phyloP scores from a whole-genome alignment of 2,329 filamentous ascomycete species.

The Fusarium ambrosium region DNA sequence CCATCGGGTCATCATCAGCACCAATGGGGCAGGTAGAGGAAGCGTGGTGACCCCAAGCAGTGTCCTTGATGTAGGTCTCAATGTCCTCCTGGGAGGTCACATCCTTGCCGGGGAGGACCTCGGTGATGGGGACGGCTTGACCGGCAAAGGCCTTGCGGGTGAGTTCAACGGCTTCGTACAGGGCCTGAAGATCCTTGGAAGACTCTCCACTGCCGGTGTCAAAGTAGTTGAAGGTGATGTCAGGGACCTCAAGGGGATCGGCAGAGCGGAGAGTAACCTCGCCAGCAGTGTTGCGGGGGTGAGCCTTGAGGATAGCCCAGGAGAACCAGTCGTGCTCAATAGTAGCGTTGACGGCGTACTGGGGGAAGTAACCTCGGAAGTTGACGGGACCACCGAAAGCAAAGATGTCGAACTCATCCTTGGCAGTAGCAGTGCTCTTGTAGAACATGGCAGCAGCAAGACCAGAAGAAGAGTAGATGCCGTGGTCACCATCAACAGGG shows the following conservation, averaged over 20 bases:
- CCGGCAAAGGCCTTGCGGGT: constrained; percentile 58
- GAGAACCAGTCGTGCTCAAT: constrained; percentile 58
- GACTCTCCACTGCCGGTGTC: constrained; percentile 63
- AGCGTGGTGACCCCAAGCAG: constrained; percentile 53
- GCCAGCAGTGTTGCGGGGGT: constrained; percentile 73
- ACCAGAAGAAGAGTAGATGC: constrained; percentile 61
- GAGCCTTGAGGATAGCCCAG: constrained; percentile 67
- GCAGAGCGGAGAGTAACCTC: constrained; percentile 71
- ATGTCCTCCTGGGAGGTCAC: constrained; percentile 35
- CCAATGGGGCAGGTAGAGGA: constrained; percentile 52
- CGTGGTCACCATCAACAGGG: constrained; percentile 46
- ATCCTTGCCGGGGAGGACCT: constrained; percentile 32
- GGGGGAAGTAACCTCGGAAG: constrained; percentile 70
- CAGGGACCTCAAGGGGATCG: constrained; percentile 73
- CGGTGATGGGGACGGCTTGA: constrained; percentile 41
- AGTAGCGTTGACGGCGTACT: constrained; percentile 62
- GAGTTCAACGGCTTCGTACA: constrained; percentile 68
- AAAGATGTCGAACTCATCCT: constrained; percentile 63
- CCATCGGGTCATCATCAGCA: constrained; percentile 48
- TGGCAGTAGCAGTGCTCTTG: constrained; percentile 54
- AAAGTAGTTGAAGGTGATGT: constrained; percentile 75
- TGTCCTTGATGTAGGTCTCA: constrained; percentile 47
- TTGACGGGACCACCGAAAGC: constrained; percentile 67
- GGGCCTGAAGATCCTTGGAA: constrained; percentile 63
- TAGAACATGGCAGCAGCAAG: constrained; percentile 62